These are phyloP conservation scores for Calonectria crousiana DNA, from an alignment of 2,329 filamentous ascomycete genomes.

Conservation along the genomic window DNA sequence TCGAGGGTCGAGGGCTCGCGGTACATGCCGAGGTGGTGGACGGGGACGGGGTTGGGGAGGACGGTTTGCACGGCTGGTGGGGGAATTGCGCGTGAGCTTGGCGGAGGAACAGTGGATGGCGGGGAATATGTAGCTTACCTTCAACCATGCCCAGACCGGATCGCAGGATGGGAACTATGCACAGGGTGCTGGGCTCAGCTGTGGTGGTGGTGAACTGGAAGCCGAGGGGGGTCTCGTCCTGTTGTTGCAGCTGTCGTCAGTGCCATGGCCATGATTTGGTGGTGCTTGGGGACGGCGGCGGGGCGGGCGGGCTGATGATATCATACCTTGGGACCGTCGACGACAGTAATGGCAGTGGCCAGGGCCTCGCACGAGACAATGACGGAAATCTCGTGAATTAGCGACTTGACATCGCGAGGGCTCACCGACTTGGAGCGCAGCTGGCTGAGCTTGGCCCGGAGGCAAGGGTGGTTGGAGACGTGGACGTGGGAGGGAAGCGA, in stretches of 20 bases:
- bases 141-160: constrained; percentile 94
- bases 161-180: constrained; percentile 90
- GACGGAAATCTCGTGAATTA: constrained; percentile 88
- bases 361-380: constrained; percentile 88
- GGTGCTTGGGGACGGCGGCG: background rate
- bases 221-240: constrained; percentile 85
- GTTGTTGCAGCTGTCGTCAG: background rate
- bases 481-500: constrained; percentile 73
- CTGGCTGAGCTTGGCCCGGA: constrained; percentile 89
- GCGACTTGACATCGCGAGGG: constrained; percentile 80
- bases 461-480: constrained; percentile 87
- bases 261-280: background rate
- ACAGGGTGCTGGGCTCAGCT: constrained; percentile 75
- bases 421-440: constrained; percentile 80
- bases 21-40: constrained; percentile 96
- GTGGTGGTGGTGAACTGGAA: constrained; percentile 77
- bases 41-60: constrained; percentile 82
- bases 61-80: constrained; percentile 79
- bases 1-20: constrained; percentile 88
- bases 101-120: background rate
- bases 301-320: background rate
- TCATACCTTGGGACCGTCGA: constrained; percentile 72
- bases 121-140: constrained; percentile 58
- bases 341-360: constrained; percentile 68
- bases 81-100: constrained; percentile 22